A percentile compares a stretch with the other conserved stretches of the same genome.
Conservation (phyloP, 257 asterid genomes). For the Haberlea rhodopensis region DNA sequence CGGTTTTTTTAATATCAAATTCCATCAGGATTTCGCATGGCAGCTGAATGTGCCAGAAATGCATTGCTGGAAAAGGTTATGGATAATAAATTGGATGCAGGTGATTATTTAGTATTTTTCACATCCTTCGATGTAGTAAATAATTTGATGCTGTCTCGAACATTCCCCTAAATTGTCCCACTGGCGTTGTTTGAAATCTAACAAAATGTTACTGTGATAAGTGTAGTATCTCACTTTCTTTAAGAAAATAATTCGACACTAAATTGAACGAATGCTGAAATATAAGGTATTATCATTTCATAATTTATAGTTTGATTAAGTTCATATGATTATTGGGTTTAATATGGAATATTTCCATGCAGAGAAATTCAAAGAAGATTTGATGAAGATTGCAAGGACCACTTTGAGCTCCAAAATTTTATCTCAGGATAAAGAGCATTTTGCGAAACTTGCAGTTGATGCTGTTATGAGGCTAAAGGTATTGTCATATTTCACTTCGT, state of each 20-base stretch:
- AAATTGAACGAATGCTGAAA: not conserved
- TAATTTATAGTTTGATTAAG: slow-evolving; percentile 7
- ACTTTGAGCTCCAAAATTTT: slow-evolving; percentile 90
- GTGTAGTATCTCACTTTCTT: not conserved
- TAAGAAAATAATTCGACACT: not conserved
- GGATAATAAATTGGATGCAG: slow-evolving; percentile 83
- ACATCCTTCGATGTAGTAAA: slow-evolving; percentile 3
- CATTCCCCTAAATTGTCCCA: not conserved
- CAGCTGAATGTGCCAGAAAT: no score
- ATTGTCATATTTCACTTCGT: slow-evolving; percentile 12
- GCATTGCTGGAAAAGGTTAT: slow-evolving; percentile 77
- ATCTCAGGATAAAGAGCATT: slow-evolving; percentile 89
- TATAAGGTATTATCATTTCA: not conserved
- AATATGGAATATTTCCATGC: slow-evolving; percentile 25
- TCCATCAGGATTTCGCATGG: slow-evolving; percentile 84
- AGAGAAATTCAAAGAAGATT: no score
- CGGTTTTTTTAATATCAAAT: not conserved
- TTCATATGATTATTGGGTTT: slow-evolving; percentile 1
- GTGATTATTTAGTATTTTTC: slow-evolving; percentile 30
- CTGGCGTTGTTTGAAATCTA: not conserved
- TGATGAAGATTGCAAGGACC: slow-evolving; percentile 89
- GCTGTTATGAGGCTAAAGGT: slow-evolving; percentile 94
- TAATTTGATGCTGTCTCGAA: not conserved
- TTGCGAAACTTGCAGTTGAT: slow-evolving; percentile 79
- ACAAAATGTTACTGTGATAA: not conserved